Percentiles rank a stretch among this genome's conserved stretches.
phyloP scores from a whole-genome alignment of 768 basidiomycete genomes.

The Pleurotus giganteus region DNA sequence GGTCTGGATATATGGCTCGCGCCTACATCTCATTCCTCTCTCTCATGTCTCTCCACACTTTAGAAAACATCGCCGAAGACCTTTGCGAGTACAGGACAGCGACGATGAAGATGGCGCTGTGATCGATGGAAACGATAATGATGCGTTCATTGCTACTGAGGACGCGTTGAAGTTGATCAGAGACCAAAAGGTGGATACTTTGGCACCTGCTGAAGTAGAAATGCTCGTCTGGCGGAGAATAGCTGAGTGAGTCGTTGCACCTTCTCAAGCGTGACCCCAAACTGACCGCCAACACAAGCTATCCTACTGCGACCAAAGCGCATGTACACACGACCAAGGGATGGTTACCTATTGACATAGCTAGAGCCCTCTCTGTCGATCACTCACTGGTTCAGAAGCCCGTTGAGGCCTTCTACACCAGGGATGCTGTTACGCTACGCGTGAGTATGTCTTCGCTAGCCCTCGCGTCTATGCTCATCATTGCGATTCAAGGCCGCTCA shows the following conservation, averaged over 20 bases:
- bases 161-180: slow-evolving; percentile 68
- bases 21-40: slow-evolving; percentile 86
- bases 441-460: slow-evolving; percentile 42
- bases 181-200: slow-evolving; percentile 50
- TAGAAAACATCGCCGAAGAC: slow-evolving; percentile 50
- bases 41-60: slow-evolving; percentile 65
- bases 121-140: slow-evolving; percentile 27
- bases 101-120: slow-evolving; percentile 46
- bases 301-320: slow-evolving; percentile 60
- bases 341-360: slow-evolving; percentile 79
- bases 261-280: slow-evolving; percentile 6
- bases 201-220: slow-evolving; percentile 62
- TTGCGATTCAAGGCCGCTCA: slow-evolving; percentile 81
- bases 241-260: slow-evolving; percentile 50
- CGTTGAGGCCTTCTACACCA: slow-evolving; percentile 90
- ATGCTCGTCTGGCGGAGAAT: slow-evolving; percentile 69
- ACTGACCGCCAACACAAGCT: slow-evolving; percentile 38
- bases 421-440: slow-evolving; percentile 87
- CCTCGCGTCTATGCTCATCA: not conserved
- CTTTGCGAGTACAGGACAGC: slow-evolving; percentile 37
- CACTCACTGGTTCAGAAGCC: slow-evolving; percentile 82
- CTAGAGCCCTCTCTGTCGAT: slow-evolving; percentile 60
- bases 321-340: slow-evolving; percentile 80
- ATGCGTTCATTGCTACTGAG: slow-evolving; percentile 50
- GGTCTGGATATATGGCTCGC: slow-evolving; percentile 89